Percentiles rank a stretch among this genome's conserved stretches.
phyloP scores from a whole-genome alignment of 441 rosid species.

The Breynia disticha region DNA sequence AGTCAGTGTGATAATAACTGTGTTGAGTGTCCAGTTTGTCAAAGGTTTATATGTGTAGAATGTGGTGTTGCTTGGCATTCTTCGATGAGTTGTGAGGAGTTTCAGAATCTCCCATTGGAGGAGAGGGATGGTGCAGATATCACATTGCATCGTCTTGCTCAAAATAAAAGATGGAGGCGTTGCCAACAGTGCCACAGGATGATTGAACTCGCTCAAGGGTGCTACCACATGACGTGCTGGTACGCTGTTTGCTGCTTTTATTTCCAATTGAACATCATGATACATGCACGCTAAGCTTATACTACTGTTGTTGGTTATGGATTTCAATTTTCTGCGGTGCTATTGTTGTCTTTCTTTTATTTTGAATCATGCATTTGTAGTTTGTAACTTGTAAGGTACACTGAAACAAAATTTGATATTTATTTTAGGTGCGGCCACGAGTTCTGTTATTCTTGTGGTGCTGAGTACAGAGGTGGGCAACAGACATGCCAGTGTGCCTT shows the following conservation, averaged over 20 bases:
- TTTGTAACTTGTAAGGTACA: too few species aligned
- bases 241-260: constrained; percentile 25
- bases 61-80: constrained; percentile 95
- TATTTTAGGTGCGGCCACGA: constrained; percentile 75
- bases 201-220: constrained; percentile 87
- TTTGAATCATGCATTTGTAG: too few species aligned
- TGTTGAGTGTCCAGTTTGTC: constrained; percentile 78
- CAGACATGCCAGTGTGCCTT: constrained; percentile 81
- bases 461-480: constrained; percentile 61
- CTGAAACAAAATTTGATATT: neutral
- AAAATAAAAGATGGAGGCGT: constrained; percentile 80
- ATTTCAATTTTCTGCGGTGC: too few species aligned
- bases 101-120: constrained; percentile 66
- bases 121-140: constrained; percentile 76
- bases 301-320: too few species aligned
- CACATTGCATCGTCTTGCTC: constrained; percentile 73
- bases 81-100: constrained; percentile 78
- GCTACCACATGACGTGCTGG: constrained; percentile 94
- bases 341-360: too few species aligned
- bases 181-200: constrained; percentile 90
- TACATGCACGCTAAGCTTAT: too few species aligned
- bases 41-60: constrained; percentile 70
- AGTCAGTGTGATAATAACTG: constrained; percentile 61
- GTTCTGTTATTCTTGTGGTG: constrained; percentile 92
- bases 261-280: too few species aligned